Percentiles rank a stretch among this genome's conserved stretches.
Evolutionary conservation across 306 rosid species (phyloP).

Genomic region (Arachis hypogaea): DNA sequence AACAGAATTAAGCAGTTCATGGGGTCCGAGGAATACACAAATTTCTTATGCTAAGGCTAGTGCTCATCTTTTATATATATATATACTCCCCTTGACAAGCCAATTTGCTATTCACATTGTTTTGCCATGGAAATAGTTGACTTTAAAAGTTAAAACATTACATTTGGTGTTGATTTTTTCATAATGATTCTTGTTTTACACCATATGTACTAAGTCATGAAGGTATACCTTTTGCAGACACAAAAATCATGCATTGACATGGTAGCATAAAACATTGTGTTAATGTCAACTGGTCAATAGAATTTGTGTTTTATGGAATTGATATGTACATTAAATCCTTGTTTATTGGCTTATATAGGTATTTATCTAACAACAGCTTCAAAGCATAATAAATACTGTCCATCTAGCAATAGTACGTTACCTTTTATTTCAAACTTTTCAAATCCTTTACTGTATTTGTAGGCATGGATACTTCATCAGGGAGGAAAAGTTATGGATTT

Average conservation of each 20-base stretch:
- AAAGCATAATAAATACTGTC: neutral
- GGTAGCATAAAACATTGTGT: neutral
- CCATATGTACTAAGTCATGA: neutral
- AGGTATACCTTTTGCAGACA: neutral
- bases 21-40: neutral
- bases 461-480: slow-evolving; percentile 86
- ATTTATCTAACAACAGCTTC: slow-evolving; percentile 7
- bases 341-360: neutral
- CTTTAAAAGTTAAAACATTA: neutral
- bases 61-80: neutral
- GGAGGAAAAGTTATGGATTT: slow-evolving; percentile 62
- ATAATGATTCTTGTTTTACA: neutral
- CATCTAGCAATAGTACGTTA: neutral
- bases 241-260: neutral
- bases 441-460: slow-evolving; percentile 31
- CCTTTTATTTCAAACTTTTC: slow-evolving; percentile 18
- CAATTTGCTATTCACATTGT: slow-evolving; percentile 3
- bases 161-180: slow-evolving; percentile 2
- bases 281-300: slow-evolving; percentile 4
- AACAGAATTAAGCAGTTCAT: neutral
- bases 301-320: slow-evolving; percentile 26
- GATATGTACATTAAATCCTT: neutral
- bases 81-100: neutral
- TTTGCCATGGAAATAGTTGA: slow-evolving; percentile 12
- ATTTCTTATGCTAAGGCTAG: neutral